These are phyloP conservation scores for Carex arenaria DNA, from an alignment of 202 grass and related monocot species.

Conservation along the genomic window DNA sequence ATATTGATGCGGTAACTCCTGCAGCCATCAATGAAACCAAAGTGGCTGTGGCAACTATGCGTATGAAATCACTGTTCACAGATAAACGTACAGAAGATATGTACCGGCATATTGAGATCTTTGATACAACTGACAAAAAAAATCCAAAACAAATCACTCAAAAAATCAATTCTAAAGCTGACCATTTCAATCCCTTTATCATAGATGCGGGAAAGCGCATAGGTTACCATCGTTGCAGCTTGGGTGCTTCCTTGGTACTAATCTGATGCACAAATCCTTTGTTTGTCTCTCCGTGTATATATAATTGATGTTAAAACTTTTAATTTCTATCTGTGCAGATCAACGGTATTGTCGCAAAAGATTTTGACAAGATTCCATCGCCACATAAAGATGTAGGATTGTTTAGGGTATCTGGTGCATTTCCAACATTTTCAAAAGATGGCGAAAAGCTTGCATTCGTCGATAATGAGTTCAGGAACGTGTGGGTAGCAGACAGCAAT, in stretches of 20 bases:
- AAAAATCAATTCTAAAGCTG: background rate
- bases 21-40: constrained; percentile 37
- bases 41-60: constrained; percentile 40
- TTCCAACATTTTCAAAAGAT: constrained; percentile 28
- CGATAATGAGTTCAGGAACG: constrained; percentile 40
- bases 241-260: background rate
- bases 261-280: background rate
- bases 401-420: constrained; percentile 36
- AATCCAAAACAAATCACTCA: constrained; percentile 13
- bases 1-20: constrained; percentile 28
- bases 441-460: constrained; percentile 34
- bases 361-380: constrained; percentile 26
- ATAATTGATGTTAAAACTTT: background rate
- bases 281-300: background rate
- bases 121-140: background rate
- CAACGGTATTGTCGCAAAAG: background rate
- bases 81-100: background rate
- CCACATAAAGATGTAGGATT: constrained; percentile 16
- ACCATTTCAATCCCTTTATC: constrained; percentile 50
- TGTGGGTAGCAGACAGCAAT: constrained; percentile 33
- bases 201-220: constrained; percentile 20
- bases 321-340: background rate
- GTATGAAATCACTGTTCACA: background rate
- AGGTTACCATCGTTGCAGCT: constrained; percentile 33
- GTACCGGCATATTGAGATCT: constrained; percentile 55